Conservation (phyloP, 2,329 filamentous ascomycete species). For the Hymenoscyphus repandus region DNA sequence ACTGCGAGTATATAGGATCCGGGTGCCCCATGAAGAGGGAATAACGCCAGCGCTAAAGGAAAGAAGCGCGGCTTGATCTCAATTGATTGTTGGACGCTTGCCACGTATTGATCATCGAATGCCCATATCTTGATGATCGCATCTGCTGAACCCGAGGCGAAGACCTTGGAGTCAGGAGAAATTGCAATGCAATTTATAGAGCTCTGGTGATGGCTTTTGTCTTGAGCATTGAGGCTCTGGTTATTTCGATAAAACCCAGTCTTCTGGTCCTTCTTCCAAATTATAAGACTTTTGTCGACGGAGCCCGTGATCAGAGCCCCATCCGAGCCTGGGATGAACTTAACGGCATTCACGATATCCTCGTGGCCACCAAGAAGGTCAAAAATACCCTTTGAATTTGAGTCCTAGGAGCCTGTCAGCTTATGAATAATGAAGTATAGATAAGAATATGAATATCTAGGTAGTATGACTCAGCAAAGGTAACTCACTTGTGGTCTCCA, state of each 20-base stretch:
- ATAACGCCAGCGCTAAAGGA: constrained; percentile 70
- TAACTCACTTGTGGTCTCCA: constrained; percentile 72
- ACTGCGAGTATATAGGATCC: constrained; percentile 66
- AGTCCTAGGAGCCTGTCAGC: constrained; percentile 15
- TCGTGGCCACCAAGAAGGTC: constrained; percentile 69
- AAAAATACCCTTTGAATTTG: constrained; percentile 49
- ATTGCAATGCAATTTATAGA: constrained; percentile 66
- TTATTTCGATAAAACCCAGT: constrained; percentile 32
- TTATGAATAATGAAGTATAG: background rate
- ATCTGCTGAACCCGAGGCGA: constrained; percentile 80
- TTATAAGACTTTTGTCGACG: constrained; percentile 69
- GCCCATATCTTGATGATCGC: constrained; percentile 67
- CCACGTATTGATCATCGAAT: constrained; percentile 41
- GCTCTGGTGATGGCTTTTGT: constrained; percentile 54
- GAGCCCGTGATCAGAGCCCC: constrained; percentile 71
- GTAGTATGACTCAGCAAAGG: constrained; percentile 15
- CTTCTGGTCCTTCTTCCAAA: constrained; percentile 57
- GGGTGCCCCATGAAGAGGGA: constrained; percentile 45
- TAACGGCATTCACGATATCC: constrained; percentile 76
- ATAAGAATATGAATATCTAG: background rate
- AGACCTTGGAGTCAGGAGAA: constrained; percentile 31
- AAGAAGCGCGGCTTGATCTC: constrained; percentile 73
- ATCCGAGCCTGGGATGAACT: constrained; percentile 58
- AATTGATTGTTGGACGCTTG: constrained; percentile 63
- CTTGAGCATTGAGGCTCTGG: constrained; percentile 46